Conservation (phyloP, 345 rosid species). For the Garcia nutans region DNA sequence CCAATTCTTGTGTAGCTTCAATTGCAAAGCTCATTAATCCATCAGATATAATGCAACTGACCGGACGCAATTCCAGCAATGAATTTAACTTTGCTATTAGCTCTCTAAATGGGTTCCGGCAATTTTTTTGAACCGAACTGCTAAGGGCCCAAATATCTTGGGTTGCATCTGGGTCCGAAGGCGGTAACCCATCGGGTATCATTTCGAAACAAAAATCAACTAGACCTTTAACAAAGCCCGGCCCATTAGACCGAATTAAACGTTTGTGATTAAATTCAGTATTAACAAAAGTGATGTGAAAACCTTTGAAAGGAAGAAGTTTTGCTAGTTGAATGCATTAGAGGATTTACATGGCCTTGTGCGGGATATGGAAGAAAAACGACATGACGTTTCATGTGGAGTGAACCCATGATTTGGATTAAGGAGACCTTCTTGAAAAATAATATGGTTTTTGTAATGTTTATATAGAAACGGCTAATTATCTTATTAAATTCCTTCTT, state of each 20-base stretch:
- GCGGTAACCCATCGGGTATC: slow-evolving; percentile 33
- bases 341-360: slow-evolving; percentile 42
- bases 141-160: slow-evolving; percentile 10
- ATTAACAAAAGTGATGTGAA: slow-evolving; percentile 40
- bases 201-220: slow-evolving; percentile 23
- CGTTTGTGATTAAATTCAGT: slow-evolving; percentile 31
- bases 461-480: too few species aligned
- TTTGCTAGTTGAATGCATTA: slow-evolving; percentile 38
- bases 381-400: slow-evolving; percentile 18
- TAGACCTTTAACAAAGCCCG: not conserved
- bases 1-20: slow-evolving; percentile 2
- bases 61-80: not conserved
- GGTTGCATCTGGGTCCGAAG: slow-evolving; percentile 20
- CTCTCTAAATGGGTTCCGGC: not conserved
- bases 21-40: slow-evolving; percentile 12
- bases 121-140: not conserved
- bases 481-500: too few species aligned
- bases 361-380: slow-evolving; percentile 36
- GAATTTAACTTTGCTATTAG: slow-evolving; percentile 3
- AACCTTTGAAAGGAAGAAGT: slow-evolving; percentile 36
- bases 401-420: not conserved
- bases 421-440: not conserved
- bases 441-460: too few species aligned
- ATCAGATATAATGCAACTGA: slow-evolving; percentile 2
- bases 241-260: slow-evolving; percentile 20